A percentile compares a stretch with the other conserved stretches of the same genome.
phyloP scores from a whole-genome alignment of 2,329 filamentous ascomycete genomes.

The Claviceps purpurea region DNA sequence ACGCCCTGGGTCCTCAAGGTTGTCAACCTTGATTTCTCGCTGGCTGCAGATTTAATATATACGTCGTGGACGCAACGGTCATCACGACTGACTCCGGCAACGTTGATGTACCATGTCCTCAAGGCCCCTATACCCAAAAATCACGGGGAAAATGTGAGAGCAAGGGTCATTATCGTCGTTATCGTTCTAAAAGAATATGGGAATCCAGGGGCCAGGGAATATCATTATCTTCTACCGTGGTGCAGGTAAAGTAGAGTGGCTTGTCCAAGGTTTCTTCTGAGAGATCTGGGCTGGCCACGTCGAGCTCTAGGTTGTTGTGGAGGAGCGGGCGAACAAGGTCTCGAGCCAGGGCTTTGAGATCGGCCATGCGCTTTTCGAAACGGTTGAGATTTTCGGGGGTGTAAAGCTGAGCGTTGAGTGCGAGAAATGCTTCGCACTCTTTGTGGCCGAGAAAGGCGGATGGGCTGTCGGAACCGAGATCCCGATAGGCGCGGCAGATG shows the following conservation, averaged over 20 bases:
- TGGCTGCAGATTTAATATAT: too few relatives aligned
- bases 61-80: too few relatives aligned
- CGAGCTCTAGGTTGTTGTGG: conserved; percentile 72
- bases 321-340: conserved; percentile 77
- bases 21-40: too few relatives aligned
- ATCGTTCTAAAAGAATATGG: background rate
- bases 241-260: conserved; percentile 39
- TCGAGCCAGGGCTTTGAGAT: conserved; percentile 71
- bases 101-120: too few relatives aligned
- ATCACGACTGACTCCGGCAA: too few relatives aligned
- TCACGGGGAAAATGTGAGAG: too few relatives aligned
- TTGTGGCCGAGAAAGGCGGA: conserved; percentile 66
- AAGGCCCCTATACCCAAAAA: too few relatives aligned
- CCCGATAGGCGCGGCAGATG: too few relatives aligned
- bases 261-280: conserved; percentile 20
- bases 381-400: conserved; percentile 71
- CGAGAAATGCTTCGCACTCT: conserved; percentile 82
- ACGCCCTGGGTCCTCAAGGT: too few relatives aligned
- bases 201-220: conserved; percentile 30
- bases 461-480: conserved; percentile 44
- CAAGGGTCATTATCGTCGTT: too few relatives aligned
- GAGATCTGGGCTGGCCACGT: conserved; percentile 36
- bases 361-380: conserved; percentile 79
- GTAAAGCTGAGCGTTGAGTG: conserved; percentile 70
- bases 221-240: conserved; percentile 32